phyloP scores from a whole-genome alignment of 2,329 filamentous ascomycete genomes.

The Penicillium occitanis region DNA sequence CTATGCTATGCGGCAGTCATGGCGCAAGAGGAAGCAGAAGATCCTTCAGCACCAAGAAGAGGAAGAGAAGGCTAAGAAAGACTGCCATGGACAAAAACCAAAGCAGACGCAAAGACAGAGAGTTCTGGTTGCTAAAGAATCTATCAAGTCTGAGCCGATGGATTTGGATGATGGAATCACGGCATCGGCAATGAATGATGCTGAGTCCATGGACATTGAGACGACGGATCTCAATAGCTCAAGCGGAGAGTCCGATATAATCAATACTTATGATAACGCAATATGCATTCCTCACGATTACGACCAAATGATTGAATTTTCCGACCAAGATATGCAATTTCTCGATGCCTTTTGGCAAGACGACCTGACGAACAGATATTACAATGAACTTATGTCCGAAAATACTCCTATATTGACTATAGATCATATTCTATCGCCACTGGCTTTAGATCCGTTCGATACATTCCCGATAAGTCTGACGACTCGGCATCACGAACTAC shows the following conservation, averaged over 20 bases:
- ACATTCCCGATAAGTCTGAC: slow-evolving; percentile 19
- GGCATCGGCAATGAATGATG: neutral
- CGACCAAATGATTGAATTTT: neutral
- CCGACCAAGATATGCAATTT: slow-evolving; percentile 1
- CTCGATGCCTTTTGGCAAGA: neutral
- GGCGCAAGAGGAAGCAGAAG: slow-evolving; percentile 20
- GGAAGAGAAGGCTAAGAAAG: neutral
- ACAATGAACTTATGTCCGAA: neutral
- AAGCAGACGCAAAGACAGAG: neutral
- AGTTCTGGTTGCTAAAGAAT: neutral
- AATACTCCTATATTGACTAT: neutral
- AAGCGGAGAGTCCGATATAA: neutral
- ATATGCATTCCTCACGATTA: neutral
- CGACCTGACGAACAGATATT: slow-evolving; percentile 4
- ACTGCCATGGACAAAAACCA: too few relatives aligned
- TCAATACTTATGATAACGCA: too few relatives aligned
- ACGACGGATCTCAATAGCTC: neutral
- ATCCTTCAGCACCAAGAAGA: slow-evolving; percentile 7
- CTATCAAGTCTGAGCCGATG: neutral
- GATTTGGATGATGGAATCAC: neutral
- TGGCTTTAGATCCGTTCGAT: slow-evolving; percentile 18
- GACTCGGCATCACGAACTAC: slow-evolving; percentile 14
- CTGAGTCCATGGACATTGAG: neutral
- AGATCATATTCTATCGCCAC: slow-evolving; percentile 6
- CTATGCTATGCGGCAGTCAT: slow-evolving; percentile 20